Percentiles rank a stretch among this genome's conserved stretches.
Evolutionary conservation across 306 rosid species (phyloP).

Genomic region (Oxytropis ochrocephala): DNA sequence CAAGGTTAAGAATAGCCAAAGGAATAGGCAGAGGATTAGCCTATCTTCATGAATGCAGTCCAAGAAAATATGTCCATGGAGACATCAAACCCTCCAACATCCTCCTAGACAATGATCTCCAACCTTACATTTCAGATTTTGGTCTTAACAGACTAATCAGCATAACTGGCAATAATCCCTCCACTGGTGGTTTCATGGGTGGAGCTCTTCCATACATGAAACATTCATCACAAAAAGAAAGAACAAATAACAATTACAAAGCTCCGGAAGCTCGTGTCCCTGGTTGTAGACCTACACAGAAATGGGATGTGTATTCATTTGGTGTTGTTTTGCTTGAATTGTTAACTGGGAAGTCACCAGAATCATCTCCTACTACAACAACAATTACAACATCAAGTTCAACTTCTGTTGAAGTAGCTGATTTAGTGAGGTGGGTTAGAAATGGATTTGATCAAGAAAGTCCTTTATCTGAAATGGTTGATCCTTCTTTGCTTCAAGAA

Average conservation of each 20-base stretch:
- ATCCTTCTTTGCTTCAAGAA: constrained; percentile 73
- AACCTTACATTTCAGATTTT: constrained; percentile 72
- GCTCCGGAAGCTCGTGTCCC: constrained; percentile 82
- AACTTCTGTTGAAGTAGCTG: constrained; percentile 67
- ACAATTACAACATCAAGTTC: constrained; percentile 48
- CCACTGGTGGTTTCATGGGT: constrained; percentile 85
- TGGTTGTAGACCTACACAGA: constrained; percentile 64
- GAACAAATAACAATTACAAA: constrained; percentile 42
- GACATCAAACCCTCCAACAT: constrained; percentile 93
- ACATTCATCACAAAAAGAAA: constrained; percentile 53
- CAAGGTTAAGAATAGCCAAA: constrained; percentile 62
- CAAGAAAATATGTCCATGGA: constrained; percentile 89
- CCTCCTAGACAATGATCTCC: constrained; percentile 69
- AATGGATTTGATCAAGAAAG: constrained; percentile 87
- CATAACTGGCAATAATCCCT: constrained; percentile 88
- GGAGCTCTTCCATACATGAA: constrained; percentile 82
- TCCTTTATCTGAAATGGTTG: constrained; percentile 89
- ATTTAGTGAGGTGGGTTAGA: constrained; percentile 81
- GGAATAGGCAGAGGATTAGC: constrained; percentile 88
- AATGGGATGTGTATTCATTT: constrained; percentile 87
- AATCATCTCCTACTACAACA: constrained; percentile 65
- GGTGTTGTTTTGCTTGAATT: constrained; percentile 83
- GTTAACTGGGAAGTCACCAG: constrained; percentile 87
- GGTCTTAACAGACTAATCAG: constrained; percentile 72
- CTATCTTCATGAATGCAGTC: constrained; percentile 94